A percentile compares a stretch with the other conserved stretches of the same genome.
These are phyloP conservation scores for Tillandsia leiboldiana DNA, from an alignment of 176 grass and related monocot genomes.

Conservation along the genomic window DNA sequence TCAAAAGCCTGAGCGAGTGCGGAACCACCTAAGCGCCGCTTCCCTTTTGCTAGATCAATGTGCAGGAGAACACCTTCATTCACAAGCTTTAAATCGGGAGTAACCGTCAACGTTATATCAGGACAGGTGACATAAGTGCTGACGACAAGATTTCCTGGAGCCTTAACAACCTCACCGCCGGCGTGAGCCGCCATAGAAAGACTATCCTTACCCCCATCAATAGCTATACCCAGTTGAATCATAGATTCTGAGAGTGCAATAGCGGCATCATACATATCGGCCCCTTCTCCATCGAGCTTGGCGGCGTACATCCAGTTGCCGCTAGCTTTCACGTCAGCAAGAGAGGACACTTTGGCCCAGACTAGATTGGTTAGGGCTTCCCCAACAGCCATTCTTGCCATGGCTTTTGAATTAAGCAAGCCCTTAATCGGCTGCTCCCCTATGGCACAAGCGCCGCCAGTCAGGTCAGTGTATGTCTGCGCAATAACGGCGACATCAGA, in stretches of 20 bases:
- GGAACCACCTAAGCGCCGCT: constrained; percentile 58
- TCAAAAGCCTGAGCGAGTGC: constrained; percentile 79
- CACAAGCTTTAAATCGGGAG: constrained; percentile 80
- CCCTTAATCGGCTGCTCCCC: constrained; percentile 87
- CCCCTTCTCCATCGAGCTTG: constrained; percentile 82
- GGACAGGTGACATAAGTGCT: constrained; percentile 84
- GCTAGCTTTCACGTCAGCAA: constrained; percentile 75
- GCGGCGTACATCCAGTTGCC: constrained; percentile 98
- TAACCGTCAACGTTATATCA: constrained; percentile 85
- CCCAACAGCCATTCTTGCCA: constrained; percentile 71
- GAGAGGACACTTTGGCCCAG: constrained; percentile 78
- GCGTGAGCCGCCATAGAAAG: constrained; percentile 91
- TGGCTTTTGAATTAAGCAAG: constrained; percentile 66
- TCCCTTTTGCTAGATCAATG: constrained; percentile 76
- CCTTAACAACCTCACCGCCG: constrained; percentile 70
- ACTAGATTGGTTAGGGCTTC: constrained; percentile 94
- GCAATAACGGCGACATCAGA: constrained; percentile 88
- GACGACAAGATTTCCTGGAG: constrained; percentile 86
- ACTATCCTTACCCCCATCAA: constrained; percentile 89
- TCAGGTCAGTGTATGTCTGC: constrained; percentile 68
- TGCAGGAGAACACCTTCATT: constrained; percentile 66
- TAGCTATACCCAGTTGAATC: constrained; percentile 87
- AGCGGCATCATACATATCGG: constrained; percentile 86
- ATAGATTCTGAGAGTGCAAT: constrained; percentile 70
- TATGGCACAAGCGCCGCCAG: constrained; percentile 75